These are phyloP conservation scores for Areca catechu DNA, from an alignment of 176 grass and related monocot species.

Conservation along the genomic window DNA sequence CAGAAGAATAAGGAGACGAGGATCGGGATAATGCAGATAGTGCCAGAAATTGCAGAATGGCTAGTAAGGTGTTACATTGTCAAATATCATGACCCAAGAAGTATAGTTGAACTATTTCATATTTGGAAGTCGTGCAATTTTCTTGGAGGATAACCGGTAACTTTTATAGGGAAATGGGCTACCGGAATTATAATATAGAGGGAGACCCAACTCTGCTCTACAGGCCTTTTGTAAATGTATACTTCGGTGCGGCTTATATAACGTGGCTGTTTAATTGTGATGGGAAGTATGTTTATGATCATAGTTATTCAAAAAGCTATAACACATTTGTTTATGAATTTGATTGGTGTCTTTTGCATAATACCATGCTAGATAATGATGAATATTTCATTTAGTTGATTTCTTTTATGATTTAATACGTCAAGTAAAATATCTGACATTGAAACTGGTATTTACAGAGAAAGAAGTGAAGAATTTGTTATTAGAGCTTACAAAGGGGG, in stretches of 20 bases:
- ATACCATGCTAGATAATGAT: no score
- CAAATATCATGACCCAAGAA: background rate
- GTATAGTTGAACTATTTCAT: no score
- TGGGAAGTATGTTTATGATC: constrained; percentile 56
- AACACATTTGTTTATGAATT: background rate
- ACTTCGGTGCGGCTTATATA: constrained; percentile 89
- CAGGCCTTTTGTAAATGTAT: constrained; percentile 90
- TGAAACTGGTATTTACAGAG: constrained; percentile 34
- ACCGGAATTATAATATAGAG: constrained; percentile 71
- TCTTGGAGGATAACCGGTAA: constrained; percentile 5
- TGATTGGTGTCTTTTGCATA: no score
- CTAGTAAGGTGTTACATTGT: constrained; percentile 46
- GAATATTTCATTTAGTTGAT: constrained; percentile 4
- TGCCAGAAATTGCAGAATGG: constrained; percentile 71
- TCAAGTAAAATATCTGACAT: constrained; percentile 25
- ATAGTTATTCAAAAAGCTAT: background rate
- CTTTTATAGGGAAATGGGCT: constrained; percentile 72
- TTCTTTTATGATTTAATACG: constrained; percentile 2
- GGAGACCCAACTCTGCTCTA: constrained; percentile 54
- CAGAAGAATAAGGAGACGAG: constrained; percentile 63
- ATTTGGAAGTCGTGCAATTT: background rate
- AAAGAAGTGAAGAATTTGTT: constrained; percentile 98
- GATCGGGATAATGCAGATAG: constrained; percentile 84
- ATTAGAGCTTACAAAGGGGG: constrained; percentile 84
- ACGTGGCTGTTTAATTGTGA: constrained; percentile 90